Evolutionary conservation across 2,329 filamentous ascomycete genomes (phyloP).

Genomic region (Pyricularia grisea): DNA sequence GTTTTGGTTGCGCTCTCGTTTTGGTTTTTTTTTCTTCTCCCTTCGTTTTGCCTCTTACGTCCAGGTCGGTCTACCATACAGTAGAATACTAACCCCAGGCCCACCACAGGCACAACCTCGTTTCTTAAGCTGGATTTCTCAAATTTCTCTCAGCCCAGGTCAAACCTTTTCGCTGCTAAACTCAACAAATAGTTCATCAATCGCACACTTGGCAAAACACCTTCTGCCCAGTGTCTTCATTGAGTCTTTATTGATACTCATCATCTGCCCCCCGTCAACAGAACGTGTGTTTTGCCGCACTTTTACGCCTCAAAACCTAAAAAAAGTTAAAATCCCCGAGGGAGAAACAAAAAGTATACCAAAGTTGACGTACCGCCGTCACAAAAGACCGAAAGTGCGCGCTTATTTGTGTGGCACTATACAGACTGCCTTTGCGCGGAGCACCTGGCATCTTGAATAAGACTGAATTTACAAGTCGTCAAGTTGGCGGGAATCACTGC

Average conservation of each 20-base stretch:
- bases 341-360: not conserved
- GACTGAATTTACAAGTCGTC: slow-evolving; percentile 11
- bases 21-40: not conserved
- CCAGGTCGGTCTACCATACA: not conserved
- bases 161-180: not conserved
- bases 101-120: not conserved
- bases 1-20: not conserved
- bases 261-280: not conserved
- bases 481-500: slow-evolving; percentile 34
- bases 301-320: not conserved
- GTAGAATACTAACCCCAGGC: not conserved
- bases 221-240: not conserved
- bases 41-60: not conserved
- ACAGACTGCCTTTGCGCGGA: not conserved
- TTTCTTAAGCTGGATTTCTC: not conserved
- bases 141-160: not conserved
- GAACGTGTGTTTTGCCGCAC: not conserved
- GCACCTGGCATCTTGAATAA: not conserved
- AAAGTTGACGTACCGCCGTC: not conserved
- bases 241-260: not conserved
- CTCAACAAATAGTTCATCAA: not conserved
- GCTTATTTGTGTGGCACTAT: not conserved
- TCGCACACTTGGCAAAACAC: not conserved
- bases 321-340: not conserved
- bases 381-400: not conserved